Evolutionary conservation across 441 rosid species (phyloP).

Genomic region (Euphorbia schlechtendalii): DNA sequence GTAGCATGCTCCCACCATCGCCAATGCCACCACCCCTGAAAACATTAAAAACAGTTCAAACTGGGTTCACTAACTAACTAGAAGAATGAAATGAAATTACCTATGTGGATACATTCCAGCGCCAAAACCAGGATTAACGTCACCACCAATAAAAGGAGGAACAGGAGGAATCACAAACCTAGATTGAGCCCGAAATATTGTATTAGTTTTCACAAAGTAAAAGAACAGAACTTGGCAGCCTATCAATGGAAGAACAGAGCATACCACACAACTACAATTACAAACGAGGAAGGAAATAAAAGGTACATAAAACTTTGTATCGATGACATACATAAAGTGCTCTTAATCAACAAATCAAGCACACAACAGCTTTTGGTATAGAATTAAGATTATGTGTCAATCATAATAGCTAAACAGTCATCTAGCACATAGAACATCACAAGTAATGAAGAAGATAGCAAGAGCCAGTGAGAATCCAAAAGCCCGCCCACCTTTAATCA

Average conservation of each 20-base stretch:
- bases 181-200: constrained; percentile 11
- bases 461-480: not conserved
- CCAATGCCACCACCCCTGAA: constrained; percentile 55
- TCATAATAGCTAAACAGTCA: not conserved
- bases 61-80: too few relatives aligned
- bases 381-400: not conserved
- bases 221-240: not conserved
- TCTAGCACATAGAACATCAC: not conserved
- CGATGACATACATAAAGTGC: not conserved
- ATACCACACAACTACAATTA: not conserved
- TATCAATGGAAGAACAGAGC: not conserved
- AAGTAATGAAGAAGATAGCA: not conserved
- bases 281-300: not conserved
- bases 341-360: not conserved
- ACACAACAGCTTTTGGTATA: not conserved
- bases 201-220: constrained; percentile 2
- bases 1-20: constrained; percentile 55
- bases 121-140: constrained; percentile 60
- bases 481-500: not conserved
- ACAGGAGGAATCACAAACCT: constrained; percentile 61
- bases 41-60: constrained; percentile 12
- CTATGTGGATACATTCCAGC: constrained; percentile 76
- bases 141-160: constrained; percentile 38
- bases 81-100: constrained; percentile 21
- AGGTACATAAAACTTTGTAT: not conserved